Evolutionary conservation across 345 rosid species (phyloP), one percentile per base, ranked within the genome.

Genomic region (Sisymbrium altissimum): DNA sequence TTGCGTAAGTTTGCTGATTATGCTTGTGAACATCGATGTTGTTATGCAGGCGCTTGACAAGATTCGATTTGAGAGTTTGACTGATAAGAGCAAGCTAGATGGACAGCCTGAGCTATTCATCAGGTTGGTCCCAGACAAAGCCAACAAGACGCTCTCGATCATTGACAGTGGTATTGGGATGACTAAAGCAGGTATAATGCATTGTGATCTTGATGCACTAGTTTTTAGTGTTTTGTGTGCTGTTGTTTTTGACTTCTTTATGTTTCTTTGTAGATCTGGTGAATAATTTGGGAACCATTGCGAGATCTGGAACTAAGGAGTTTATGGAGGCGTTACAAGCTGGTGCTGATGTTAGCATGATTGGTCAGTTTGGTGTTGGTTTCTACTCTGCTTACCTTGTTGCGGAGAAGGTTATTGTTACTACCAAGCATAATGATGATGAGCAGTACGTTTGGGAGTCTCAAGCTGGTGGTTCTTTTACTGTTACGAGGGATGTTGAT

Each of bases 321-420:
- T 89, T 92, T 50, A 92, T 92, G 97, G 96, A 92, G 67, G 97
- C 97, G 6, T 64, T 92, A 62, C 92, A 87, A 73, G 94, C 94
- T 27, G 97, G 97, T 0, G 97, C 96, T n/a, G 96, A 92, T 60
- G 96, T 92, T 13, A 89, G 96, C 69, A 92, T 92, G 97, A 92
- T 92, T 17, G 96, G 97, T 9, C 97, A 92, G 32, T 92, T 92
- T 12, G 97, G 92, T 70, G 97, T 92, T 5, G 96, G 97, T 56
- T 92, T 92, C 83, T 92, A 92, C 81, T 92, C 97, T 40, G 91
- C 97, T n/a, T 92, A 92, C 39, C 90, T 92, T 10, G 96, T 89
- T 9, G 94, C 97, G 0, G 96, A 92, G 70, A 92, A 82, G 74
- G 96, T 92, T 9, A 74, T 89, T 13, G 97, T 89, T 43, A 92